Evolutionary conservation across 2,329 filamentous ascomycete genomes (phyloP).

Genomic region (Sporothrix dimorphospora): DNA sequence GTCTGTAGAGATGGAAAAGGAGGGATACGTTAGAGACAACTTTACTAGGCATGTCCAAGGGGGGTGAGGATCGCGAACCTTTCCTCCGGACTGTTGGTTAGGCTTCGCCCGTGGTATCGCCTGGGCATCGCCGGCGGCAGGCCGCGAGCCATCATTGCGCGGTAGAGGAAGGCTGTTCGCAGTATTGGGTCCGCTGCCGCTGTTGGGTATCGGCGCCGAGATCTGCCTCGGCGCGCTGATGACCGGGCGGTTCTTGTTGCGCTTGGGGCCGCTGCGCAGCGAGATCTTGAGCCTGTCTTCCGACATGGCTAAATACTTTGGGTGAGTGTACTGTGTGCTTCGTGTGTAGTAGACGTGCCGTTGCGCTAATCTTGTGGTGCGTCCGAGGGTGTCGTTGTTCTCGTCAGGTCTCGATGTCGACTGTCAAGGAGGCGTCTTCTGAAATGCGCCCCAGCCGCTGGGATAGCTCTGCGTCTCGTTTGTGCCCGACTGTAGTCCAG

Average conservation of each 20-base stretch:
- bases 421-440: not conserved
- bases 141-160: constrained; percentile 35
- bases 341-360: not conserved
- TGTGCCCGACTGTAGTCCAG: constrained; percentile 21
- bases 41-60: not conserved
- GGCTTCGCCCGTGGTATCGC: constrained; percentile 49
- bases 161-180: constrained; percentile 35
- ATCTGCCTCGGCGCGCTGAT: constrained; percentile 68
- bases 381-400: not conserved
- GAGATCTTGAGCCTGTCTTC: constrained; percentile 66
- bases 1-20: constrained; percentile 49
- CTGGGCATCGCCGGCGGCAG: constrained; percentile 38
- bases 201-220: constrained; percentile 55
- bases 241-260: constrained; percentile 63
- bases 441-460: not conserved
- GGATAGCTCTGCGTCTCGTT: not conserved
- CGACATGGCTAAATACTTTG: constrained; percentile 52
- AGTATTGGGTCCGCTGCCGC: too few species aligned
- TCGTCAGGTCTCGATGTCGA: not conserved
- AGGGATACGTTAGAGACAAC: not conserved
- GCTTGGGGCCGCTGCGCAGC: constrained; percentile 62
- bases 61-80: constrained; percentile 45
- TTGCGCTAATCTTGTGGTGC: not conserved
- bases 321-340: too few species aligned
- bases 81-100: constrained; percentile 57